Conservation (phyloP, 1,284 basidiomycete species). For the Cryptococcus sp. region DNA sequence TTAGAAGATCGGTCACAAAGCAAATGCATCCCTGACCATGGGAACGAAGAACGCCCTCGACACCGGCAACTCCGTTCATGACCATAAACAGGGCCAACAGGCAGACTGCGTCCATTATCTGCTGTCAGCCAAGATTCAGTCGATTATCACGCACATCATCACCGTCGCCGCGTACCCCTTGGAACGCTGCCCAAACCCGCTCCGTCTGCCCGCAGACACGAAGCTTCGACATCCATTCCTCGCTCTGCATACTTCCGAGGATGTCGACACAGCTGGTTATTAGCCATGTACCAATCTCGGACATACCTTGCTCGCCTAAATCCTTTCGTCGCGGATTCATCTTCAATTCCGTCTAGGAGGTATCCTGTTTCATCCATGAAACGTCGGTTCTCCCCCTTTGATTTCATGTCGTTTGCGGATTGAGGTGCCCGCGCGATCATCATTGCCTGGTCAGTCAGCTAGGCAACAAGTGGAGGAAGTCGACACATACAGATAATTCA, state of each 20-base stretch:
- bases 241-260: constrained; percentile 33
- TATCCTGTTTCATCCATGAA: constrained; percentile 44
- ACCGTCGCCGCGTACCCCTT: constrained; percentile 15
- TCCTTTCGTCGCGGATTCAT: constrained; percentile 12
- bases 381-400: constrained; percentile 42
- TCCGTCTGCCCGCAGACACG: constrained; percentile 40
- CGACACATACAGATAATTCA: constrained; percentile 12
- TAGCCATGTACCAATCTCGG: not conserved
- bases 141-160: constrained; percentile 18
- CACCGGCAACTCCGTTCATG: constrained; percentile 8
- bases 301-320: constrained; percentile 32
- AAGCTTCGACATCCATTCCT: constrained; percentile 35
- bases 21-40: constrained; percentile 9
- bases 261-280: constrained; percentile 36
- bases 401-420: constrained; percentile 41
- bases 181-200: constrained; percentile 25
- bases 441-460: constrained; percentile 11
- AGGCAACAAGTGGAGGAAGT: constrained; percentile 1
- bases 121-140: not conserved
- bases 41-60: constrained; percentile 15
- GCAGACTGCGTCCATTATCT: constrained; percentile 25
- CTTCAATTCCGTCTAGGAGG: constrained; percentile 32
- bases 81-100: constrained; percentile 27
- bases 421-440: constrained; percentile 31
- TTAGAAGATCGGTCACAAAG: constrained; percentile 7